A percentile compares a stretch with the other conserved stretches of the same genome.
phyloP scores from a whole-genome alignment of 2,329 filamentous ascomycete species.

The Tympanopsis confertula region DNA sequence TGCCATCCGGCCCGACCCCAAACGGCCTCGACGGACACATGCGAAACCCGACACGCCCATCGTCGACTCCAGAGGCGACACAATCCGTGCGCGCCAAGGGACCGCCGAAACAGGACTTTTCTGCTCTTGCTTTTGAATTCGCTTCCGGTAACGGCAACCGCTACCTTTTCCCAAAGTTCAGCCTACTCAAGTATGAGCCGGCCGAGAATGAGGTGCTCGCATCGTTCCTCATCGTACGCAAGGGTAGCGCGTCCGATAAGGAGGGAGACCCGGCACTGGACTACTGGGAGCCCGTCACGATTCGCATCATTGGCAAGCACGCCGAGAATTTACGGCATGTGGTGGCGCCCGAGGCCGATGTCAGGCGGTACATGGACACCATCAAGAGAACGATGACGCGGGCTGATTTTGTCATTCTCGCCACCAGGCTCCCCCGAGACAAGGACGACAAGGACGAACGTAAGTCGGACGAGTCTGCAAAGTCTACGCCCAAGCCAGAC shows the following conservation, averaged over 20 bases:
- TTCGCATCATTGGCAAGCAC: slow-evolving; percentile 44
- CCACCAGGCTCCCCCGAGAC: slow-evolving; percentile 49
- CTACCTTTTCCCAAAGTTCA: slow-evolving; percentile 69
- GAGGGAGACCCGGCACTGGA: slow-evolving; percentile 51
- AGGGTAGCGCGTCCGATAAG: slow-evolving; percentile 55
- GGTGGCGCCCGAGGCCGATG: slow-evolving; percentile 51
- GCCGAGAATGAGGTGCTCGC: slow-evolving; percentile 52
- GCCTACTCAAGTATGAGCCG: slow-evolving; percentile 57
- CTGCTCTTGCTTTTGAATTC: slow-evolving; percentile 62
- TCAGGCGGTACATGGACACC: slow-evolving; percentile 56
- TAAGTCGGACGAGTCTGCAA: slow-evolving; percentile 3
- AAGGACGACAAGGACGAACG: slow-evolving; percentile 17
- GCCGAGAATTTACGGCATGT: slow-evolving; percentile 49
- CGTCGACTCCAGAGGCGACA: neutral
- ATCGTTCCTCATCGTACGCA: slow-evolving; percentile 68
- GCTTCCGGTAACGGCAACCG: slow-evolving; percentile 57
- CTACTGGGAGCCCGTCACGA: slow-evolving; percentile 66
- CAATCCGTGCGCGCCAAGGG: slow-evolving; percentile 42
- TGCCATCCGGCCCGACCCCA: neutral
- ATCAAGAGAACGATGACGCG: slow-evolving; percentile 60
- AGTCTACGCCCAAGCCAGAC: neutral
- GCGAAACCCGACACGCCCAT: too few relatives aligned
- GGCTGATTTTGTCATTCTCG: slow-evolving; percentile 54
- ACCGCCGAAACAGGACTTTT: slow-evolving; percentile 47
- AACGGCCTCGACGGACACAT: too few relatives aligned